Percentiles rank a stretch among this genome's conserved stretches.
These are phyloP conservation scores for Gossypium laxum DNA, from an alignment of 441 rosid species.

Conservation along the genomic window DNA sequence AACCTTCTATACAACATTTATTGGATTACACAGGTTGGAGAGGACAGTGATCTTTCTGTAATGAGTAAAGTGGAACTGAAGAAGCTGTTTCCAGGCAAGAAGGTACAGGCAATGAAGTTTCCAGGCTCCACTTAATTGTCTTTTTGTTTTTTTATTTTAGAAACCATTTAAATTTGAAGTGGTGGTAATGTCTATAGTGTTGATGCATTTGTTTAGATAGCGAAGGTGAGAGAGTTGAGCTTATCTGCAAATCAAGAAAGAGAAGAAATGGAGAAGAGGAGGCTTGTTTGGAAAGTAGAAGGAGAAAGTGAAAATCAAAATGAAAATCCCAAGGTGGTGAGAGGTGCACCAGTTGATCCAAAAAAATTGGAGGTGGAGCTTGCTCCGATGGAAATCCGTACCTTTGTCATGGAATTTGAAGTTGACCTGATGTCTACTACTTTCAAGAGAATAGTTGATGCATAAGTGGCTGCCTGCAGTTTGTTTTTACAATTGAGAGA, in stretches of 20 bases:
- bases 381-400: constrained; percentile 88
- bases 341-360: constrained; percentile 62
- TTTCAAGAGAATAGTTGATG: constrained; percentile 12
- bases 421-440: neutral
- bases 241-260: constrained; percentile 85
- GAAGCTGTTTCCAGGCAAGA: constrained; percentile 42
- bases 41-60: constrained; percentile 49
- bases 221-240: constrained; percentile 52
- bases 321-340: constrained; percentile 17
- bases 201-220: constrained; percentile 32
- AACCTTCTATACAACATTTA: neutral
- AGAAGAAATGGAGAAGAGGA: constrained; percentile 65
- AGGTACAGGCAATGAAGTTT: constrained; percentile 24
- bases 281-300: constrained; percentile 68
- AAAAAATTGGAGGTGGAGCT: constrained; percentile 59
- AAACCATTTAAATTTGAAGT: neutral
- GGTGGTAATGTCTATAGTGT: neutral
- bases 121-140: neutral
- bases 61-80: constrained; percentile 48
- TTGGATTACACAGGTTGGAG: constrained; percentile 30
- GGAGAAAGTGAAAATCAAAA: constrained; percentile 25
- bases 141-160: neutral
- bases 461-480: constrained; percentile 9
- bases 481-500: neutral
- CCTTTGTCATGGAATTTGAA: constrained; percentile 49